Evolutionary conservation across 2,329 filamentous ascomycete species (phyloP).

Genomic region (Phoma sp.): DNA sequence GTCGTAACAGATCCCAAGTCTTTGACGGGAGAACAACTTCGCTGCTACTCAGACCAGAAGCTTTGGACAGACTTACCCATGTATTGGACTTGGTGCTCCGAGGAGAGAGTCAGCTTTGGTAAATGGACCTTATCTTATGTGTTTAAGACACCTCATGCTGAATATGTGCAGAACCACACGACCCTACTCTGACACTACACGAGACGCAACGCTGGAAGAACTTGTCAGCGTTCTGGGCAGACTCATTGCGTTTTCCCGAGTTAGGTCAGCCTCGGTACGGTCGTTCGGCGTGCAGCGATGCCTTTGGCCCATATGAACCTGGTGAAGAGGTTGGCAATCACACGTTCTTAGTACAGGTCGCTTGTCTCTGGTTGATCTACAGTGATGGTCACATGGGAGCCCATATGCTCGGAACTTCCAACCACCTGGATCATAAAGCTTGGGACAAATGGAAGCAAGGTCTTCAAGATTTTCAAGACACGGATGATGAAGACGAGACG

Average conservation of each 20-base stretch:
- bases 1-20: background rate
- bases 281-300: background rate
- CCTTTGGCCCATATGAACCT: background rate
- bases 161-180: background rate
- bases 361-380: background rate
- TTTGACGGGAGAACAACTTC: background rate
- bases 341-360: background rate
- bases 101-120: background rate
- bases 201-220: background rate
- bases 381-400: too few species aligned
- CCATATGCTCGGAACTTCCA: too few species aligned
- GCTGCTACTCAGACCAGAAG: background rate
- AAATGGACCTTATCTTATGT: background rate
- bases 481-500: background rate
- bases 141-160: background rate
- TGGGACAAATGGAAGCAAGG: background rate
- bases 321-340: background rate
- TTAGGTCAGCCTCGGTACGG: background rate
- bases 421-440: too few species aligned
- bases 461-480: background rate
- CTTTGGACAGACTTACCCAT: background rate
- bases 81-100: background rate
- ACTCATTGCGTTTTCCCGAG: background rate
- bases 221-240: background rate
- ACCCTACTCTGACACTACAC: background rate